Percentiles rank a stretch among this genome's conserved stretches.
Evolutionary conservation across 2,329 filamentous ascomycete genomes (phyloP).

Genomic region (Cytospora leucostoma): DNA sequence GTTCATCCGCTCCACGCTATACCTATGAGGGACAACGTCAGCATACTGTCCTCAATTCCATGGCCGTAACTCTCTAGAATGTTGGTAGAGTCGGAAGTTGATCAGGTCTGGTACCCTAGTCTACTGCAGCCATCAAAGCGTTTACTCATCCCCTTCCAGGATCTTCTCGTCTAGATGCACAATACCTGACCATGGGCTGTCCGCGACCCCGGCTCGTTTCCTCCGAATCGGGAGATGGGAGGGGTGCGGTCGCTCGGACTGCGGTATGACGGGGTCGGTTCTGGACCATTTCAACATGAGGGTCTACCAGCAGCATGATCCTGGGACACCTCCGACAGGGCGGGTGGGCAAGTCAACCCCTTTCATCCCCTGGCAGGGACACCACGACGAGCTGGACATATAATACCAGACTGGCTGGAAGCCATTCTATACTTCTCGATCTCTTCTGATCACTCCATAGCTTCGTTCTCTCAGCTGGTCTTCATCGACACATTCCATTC

Average conservation of each 20-base stretch:
- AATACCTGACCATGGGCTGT: neutral
- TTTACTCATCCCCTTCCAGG: neutral
- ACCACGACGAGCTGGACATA: constrained; percentile 4
- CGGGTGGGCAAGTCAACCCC: constrained; percentile 16
- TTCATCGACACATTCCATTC: constrained; percentile 26
- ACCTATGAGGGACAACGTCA: too few species aligned
- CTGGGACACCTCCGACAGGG: constrained; percentile 10
- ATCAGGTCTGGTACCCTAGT: too few species aligned
- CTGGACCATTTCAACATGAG: constrained; percentile 10
- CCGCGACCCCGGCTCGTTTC: neutral
- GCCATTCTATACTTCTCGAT: neutral
- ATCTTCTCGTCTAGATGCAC: neutral
- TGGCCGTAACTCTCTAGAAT: too few species aligned
- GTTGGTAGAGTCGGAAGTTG: too few species aligned
- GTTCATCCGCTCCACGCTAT: too few species aligned
- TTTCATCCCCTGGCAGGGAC: constrained; percentile 5
- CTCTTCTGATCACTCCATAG: neutral
- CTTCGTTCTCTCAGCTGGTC: constrained; percentile 17
- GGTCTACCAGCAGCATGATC: constrained; percentile 5
- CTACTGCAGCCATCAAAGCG: neutral
- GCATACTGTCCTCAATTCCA: too few species aligned
- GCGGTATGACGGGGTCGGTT: too few species aligned
- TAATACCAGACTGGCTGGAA: constrained; percentile 16
- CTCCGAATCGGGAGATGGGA: neutral
- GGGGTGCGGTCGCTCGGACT: neutral